These are phyloP conservation scores for Cladochytrium tenue DNA, from an alignment of 371 early-diverging fungal genomes.

Conservation along the genomic window DNA sequence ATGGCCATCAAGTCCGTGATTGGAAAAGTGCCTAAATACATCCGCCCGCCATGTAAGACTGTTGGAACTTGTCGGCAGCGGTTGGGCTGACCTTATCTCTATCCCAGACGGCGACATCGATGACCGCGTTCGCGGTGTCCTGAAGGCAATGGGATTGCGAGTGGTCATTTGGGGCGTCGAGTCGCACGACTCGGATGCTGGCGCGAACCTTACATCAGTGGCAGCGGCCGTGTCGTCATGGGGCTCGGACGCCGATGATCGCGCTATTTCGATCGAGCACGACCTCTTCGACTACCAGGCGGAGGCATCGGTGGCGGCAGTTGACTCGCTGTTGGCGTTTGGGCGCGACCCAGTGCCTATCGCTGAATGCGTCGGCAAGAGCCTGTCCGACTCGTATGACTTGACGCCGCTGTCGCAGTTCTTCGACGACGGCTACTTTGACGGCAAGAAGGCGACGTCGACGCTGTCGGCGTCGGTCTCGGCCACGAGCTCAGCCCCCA, in stretches of 20 bases:
- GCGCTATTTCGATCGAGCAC: background rate
- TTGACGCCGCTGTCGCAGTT: background rate
- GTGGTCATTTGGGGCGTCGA: slow-evolving; percentile 26
- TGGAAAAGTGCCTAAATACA: slow-evolving; percentile 22
- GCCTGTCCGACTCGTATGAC: background rate
- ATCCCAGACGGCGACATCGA: slow-evolving; percentile 42
- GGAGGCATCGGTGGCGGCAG: background rate
- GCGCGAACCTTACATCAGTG: background rate
- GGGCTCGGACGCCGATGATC: background rate
- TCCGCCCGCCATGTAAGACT: slow-evolving; percentile 44
- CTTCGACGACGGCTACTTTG: background rate
- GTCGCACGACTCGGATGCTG: slow-evolving; percentile 18
- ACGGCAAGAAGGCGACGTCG: background rate
- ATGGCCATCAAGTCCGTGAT: slow-evolving; percentile 17
- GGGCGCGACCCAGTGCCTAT: background rate
- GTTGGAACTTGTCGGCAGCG: background rate
- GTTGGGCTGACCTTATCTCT: background rate
- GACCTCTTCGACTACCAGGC: background rate
- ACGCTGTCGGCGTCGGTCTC: background rate
- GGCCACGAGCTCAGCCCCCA: background rate
- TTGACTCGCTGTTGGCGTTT: background rate
- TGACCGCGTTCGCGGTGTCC: slow-evolving; percentile 33
- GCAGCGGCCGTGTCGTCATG: background rate
- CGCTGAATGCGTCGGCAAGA: background rate
- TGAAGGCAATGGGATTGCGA: slow-evolving; percentile 27